These are phyloP conservation scores for Trebouxiophyceae sp. DNA, from an alignment of 163 green algal genomes.

Conservation along the genomic window DNA sequence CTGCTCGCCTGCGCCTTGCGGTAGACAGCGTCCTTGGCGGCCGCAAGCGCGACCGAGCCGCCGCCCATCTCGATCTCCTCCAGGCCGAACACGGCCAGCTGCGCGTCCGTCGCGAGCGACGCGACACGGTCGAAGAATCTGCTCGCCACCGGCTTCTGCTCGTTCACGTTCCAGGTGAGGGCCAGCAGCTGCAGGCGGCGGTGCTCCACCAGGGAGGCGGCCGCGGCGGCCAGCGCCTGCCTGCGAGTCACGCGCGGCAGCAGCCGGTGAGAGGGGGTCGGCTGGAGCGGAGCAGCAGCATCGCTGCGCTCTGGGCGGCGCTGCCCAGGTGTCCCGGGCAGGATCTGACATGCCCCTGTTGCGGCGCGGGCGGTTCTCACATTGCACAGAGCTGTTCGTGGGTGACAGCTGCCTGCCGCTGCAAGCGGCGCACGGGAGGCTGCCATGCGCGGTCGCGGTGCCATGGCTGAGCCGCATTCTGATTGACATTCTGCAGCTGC, in stretches of 20 bases:
- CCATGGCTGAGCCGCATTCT: no score
- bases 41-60: conserved; percentile 63
- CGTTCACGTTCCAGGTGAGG: conserved; percentile 82
- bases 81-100: conserved; percentile 70
- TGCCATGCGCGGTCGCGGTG: no score
- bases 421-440: no score
- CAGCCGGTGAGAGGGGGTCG: not conserved
- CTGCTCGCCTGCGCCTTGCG: conserved; percentile 18
- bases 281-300: no score
- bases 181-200: conserved; percentile 24
- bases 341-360: no score
- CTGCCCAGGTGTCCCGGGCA: no score
- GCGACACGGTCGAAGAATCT: conserved; percentile 33
- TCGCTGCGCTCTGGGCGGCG: no score
- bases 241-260: not conserved
- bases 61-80: conserved; percentile 94
- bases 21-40: conserved; percentile 52
- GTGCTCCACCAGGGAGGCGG: conserved; percentile 2
- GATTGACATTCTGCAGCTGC: no score
- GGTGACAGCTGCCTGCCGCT: no score
- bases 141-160: conserved; percentile 34
- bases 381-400: no score
- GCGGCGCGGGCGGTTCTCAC: no score
- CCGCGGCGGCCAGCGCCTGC: not conserved
- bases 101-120: conserved; percentile 19